Evolutionary conservation across 805 yeast genomes (phyloP), one percentile per base, ranked within the genome.

Genomic region (Lipomyces mesembrius): DNA sequence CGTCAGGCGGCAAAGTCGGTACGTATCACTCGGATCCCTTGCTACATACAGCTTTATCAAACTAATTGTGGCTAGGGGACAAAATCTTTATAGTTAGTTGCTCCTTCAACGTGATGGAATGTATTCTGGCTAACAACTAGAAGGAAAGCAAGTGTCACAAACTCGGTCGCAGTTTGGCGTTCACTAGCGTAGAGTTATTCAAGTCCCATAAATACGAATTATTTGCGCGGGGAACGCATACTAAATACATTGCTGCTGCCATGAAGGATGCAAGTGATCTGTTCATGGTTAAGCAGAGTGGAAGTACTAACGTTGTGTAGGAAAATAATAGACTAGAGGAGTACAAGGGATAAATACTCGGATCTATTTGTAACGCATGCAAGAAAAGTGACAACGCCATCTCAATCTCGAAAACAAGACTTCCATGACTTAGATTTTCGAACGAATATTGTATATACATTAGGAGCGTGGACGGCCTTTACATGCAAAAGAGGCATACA

Each of bases 181-280:
- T 77, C 68, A 81, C 83, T 27, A 71, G 73, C 6, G 75, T 81
- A 11, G 79, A 78, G 62, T 75, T 80, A 46, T 77, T 71, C 59
- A 69, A 74, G 61, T 66, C 67, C 20, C 57, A 70, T 9, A 62
- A 66, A 37, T 52, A 66, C n/a, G 65, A 68, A 52, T 61, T 78
- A 63, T 75, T 78, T 67, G 83, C 84, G 17, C 69, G 82, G 8
- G 83, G 83, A 4, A 76, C 78, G 39, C 83, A 81, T 70, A 81
- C 83, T 12, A 81, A 81, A 71, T 79, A 79, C 66, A 74, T 80
- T 51, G 76, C 77, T 6, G 70, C 67, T 17, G 83, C 83, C 1
- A 63, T 72, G 64, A 76, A 75, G 32, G 78, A 79, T 64, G 79
- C 77, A 66, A 71, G 79, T 68, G 20, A 49, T 52, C 22, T 29